phyloP scores from a whole-genome alignment of 768 basidiomycete genomes.

The Lactarius akahatsu region DNA sequence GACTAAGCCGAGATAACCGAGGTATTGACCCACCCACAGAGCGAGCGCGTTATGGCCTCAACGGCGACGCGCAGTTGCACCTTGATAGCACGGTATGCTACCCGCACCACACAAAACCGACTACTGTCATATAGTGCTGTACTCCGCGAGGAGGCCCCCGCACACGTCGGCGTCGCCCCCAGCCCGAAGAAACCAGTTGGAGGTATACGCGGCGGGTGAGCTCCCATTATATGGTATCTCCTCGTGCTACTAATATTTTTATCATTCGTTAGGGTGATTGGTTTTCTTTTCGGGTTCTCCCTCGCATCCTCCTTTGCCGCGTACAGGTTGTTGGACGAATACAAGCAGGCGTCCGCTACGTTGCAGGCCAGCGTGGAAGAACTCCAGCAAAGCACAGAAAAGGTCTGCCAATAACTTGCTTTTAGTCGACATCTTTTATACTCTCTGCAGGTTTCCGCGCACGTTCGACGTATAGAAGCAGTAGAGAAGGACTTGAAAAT shows the following conservation, averaged over 20 bases:
- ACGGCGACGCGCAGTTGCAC: conserved; percentile 10
- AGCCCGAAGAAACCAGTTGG: conserved; percentile 75
- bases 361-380: conserved; percentile 87
- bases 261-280: conserved; percentile 60
- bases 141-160: conserved; percentile 43
- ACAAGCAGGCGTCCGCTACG: conserved; percentile 83
- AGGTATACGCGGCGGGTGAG: conserved; percentile 46
- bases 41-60: conserved; percentile 31
- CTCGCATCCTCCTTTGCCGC: conserved; percentile 83
- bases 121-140: conserved; percentile 46
- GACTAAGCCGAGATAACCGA: conserved; percentile 4
- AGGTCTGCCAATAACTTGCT: conserved; percentile 45
- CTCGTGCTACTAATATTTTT: neutral
- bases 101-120: conserved; percentile 34
- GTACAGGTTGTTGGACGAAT: conserved; percentile 87
- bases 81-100: conserved; percentile 12
- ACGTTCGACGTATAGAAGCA: conserved; percentile 76
- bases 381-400: conserved; percentile 77
- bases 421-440: neutral
- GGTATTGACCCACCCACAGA: neutral
- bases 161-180: conserved; percentile 53
- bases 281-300: conserved; percentile 88
- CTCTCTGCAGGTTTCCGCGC: conserved; percentile 65
- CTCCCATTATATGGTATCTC: conserved; percentile 13
- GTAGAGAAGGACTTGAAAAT: conserved; percentile 90